Percentiles rank a stretch among this genome's conserved stretches.
phyloP scores from a whole-genome alignment of 371 early-diverging fungal species.

The Smittium culicis region DNA sequence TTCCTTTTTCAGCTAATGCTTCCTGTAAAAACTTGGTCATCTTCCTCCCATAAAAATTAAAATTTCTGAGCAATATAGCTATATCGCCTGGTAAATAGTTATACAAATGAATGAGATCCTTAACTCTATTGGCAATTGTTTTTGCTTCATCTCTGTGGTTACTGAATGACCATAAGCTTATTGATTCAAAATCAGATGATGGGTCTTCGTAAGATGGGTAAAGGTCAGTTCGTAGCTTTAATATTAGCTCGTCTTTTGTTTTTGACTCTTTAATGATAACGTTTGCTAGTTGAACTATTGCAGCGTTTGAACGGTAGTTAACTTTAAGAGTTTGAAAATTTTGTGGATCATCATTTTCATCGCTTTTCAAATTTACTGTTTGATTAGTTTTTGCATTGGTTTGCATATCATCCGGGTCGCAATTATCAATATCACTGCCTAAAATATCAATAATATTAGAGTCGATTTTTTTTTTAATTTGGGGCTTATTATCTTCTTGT shows the following conservation, averaged over 20 bases:
- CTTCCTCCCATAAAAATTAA: constrained; percentile 31
- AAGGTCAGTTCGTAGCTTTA: constrained; percentile 13
- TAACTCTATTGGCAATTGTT: constrained; percentile 33
- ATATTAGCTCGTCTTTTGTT: constrained; percentile 22
- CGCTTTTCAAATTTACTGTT: not conserved
- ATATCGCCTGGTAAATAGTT: constrained; percentile 36
- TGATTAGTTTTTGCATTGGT: not conserved
- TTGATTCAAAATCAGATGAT: constrained; percentile 23
- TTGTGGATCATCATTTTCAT: not conserved
- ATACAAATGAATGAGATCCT: constrained; percentile 28
- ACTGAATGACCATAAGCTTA: constrained; percentile 18
- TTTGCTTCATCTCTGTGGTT: constrained; percentile 27
- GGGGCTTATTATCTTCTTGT: not conserved
- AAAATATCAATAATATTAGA: not conserved
- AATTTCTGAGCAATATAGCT: constrained; percentile 34
- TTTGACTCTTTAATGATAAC: constrained; percentile 33
- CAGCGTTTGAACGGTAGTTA: constrained; percentile 44
- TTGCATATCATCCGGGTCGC: not conserved
- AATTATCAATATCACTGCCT: not conserved
- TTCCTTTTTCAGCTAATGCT: constrained; percentile 27
- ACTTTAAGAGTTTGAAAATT: constrained; percentile 31
- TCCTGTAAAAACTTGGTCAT: constrained; percentile 36
- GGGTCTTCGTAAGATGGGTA: constrained; percentile 13
- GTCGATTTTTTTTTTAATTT: no score
- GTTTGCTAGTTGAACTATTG: constrained; percentile 35